Percentiles rank a stretch among this genome's conserved stretches.
These are phyloP conservation scores for Jamesozyma spencerorum DNA, from an alignment of 805 yeast species.

Conservation along the genomic window DNA sequence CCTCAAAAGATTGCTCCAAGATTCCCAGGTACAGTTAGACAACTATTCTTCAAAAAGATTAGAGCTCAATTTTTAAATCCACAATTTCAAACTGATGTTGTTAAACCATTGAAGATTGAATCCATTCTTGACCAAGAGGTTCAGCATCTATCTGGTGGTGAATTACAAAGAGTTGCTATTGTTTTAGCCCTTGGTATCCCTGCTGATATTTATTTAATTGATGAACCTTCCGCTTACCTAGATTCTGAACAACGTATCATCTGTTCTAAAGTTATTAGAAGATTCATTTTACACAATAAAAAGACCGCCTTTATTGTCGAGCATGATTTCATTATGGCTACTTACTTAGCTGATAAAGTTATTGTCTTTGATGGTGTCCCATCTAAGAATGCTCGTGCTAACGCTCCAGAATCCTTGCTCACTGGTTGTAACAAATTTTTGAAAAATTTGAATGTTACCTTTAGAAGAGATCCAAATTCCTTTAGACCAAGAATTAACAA, in stretches of 20 bases:
- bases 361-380: slow-evolving; percentile 97
- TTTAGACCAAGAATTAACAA: slow-evolving; percentile 98
- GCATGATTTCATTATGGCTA: slow-evolving; percentile 99
- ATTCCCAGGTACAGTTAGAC: slow-evolving; percentile 97
- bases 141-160: slow-evolving; percentile 97
- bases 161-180: slow-evolving; percentile 97
- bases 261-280: slow-evolving; percentile 95
- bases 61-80: slow-evolving; percentile 90
- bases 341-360: slow-evolving; percentile 96
- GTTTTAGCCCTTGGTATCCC: slow-evolving; percentile 87
- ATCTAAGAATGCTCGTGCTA: slow-evolving; percentile 75
- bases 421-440: slow-evolving; percentile 97
- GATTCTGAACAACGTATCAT: slow-evolving; percentile 99
- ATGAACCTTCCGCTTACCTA: slow-evolving; percentile 97
- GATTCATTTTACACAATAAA: slow-evolving; percentile 90
- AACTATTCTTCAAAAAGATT: slow-evolving; percentile 91
- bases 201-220: slow-evolving; percentile 94
- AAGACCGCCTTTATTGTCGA: slow-evolving; percentile 99
- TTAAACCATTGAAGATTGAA: slow-evolving; percentile 88
- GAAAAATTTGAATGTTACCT: slow-evolving; percentile 93
- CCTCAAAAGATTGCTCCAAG: slow-evolving; percentile 99
- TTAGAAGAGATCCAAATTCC: slow-evolving; percentile 97
- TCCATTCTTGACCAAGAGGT: slow-evolving; percentile 96
- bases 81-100: slow-evolving; percentile 96
- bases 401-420: slow-evolving; percentile 82